Percentiles rank a stretch among this genome's conserved stretches.
Conservation (phyloP, 306 rosid genomes). For the Castanospermum australe region DNA sequence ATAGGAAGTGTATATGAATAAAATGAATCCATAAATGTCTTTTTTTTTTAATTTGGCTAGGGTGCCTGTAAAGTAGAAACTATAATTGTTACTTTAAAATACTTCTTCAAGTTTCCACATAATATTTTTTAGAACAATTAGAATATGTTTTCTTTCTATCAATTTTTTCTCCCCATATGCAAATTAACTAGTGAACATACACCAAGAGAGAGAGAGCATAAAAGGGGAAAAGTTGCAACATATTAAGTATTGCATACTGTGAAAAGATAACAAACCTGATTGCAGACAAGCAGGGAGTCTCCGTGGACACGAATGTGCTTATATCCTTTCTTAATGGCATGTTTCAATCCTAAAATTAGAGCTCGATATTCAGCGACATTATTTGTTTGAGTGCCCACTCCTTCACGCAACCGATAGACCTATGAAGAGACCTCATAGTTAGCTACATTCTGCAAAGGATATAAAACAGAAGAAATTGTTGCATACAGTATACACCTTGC, state of each 20-base stretch:
- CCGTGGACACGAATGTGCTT: slow-evolving; percentile 59
- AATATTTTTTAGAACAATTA: background rate
- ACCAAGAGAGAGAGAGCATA: background rate
- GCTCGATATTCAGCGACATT: slow-evolving; percentile 85
- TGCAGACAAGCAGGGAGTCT: slow-evolving; percentile 83
- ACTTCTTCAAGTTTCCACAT: background rate
- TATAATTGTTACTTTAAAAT: background rate
- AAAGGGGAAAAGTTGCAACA: background rate
- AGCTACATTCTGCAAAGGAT: slow-evolving; percentile 10
- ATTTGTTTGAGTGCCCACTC: slow-evolving; percentile 71
- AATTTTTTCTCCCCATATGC: background rate
- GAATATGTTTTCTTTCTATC: background rate
- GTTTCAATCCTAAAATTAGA: slow-evolving; percentile 67
- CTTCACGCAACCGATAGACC: slow-evolving; percentile 74
- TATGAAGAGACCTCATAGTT: slow-evolving; percentile 27
- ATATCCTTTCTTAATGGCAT: slow-evolving; percentile 64
- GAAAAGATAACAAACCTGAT: slow-evolving; percentile 67
- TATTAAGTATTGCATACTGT: background rate
- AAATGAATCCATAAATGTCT: background rate
- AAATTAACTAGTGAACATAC: background rate
- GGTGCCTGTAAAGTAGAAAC: background rate
- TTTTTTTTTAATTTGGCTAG: background rate
- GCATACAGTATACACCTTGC: slow-evolving; percentile 44
- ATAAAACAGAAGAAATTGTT: background rate
- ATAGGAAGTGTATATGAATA: background rate